A percentile compares a stretch with the other conserved stretches of the same genome.
These are phyloP conservation scores for Carnegiea gigantea DNA, from an alignment of 179 eudicot species.

Conservation along the genomic window DNA sequence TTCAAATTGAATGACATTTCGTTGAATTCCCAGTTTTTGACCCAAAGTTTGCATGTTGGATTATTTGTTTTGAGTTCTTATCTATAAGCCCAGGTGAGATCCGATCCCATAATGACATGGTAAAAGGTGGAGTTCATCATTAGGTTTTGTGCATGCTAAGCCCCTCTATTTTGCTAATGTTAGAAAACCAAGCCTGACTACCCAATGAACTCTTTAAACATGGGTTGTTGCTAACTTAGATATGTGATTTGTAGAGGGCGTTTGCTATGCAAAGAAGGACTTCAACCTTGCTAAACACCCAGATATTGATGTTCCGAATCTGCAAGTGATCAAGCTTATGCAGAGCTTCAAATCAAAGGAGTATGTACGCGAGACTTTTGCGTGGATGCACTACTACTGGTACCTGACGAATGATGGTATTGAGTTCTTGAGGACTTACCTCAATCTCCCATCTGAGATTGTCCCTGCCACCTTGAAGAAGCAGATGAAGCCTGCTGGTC, in stretches of 20 bases:
- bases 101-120: neutral
- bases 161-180: neutral
- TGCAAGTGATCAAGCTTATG: conserved; percentile 86
- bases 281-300: conserved; percentile 81
- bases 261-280: conserved; percentile 77
- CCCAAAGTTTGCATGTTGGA: neutral
- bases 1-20: neutral
- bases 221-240: neutral
- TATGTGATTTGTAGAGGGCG: conserved; percentile 56
- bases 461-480: conserved; percentile 81
- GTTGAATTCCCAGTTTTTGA: neutral
- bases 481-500: conserved; percentile 60
- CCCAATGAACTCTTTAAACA: neutral
- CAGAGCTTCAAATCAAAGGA: conserved; percentile 88
- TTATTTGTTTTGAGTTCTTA: neutral
- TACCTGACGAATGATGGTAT: conserved; percentile 74
- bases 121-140: neutral
- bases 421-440: conserved; percentile 73
- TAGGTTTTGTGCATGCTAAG: neutral
- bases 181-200: too few species aligned
- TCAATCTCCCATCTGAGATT: conserved; percentile 75
- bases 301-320: conserved; percentile 72
- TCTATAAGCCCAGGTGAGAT: neutral
- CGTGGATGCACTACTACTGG: conserved; percentile 89
- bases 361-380: conserved; percentile 76